Evolutionary conservation across 192 early-diverging fungal genomes (phyloP).

Genomic region (Coemansia sp.): DNA sequence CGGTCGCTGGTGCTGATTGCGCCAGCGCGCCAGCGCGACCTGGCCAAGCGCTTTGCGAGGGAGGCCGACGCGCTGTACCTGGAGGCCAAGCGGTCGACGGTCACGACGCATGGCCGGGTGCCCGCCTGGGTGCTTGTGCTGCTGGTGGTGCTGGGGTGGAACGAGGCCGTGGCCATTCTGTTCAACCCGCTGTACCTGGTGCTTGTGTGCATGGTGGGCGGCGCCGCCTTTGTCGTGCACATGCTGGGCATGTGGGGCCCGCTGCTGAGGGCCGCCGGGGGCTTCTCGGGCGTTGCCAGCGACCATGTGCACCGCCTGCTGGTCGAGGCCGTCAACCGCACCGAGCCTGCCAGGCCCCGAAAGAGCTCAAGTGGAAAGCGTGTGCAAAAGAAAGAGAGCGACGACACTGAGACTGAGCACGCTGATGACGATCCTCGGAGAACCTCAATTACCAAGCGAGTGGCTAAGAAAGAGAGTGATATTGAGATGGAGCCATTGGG

Average conservation of each 20-base stretch:
- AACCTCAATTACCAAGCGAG: neutral
- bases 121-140: constrained; percentile 85
- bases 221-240: constrained; percentile 64
- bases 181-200: constrained; percentile 86
- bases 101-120: constrained; percentile 82
- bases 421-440: neutral
- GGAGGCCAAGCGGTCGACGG: constrained; percentile 95
- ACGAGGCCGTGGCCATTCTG: constrained; percentile 87
- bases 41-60: constrained; percentile 81
- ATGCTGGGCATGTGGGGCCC: constrained; percentile 70
- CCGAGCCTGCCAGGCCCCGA: constrained; percentile 24
- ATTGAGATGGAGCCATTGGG: constrained; percentile 42
- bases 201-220: constrained; percentile 60
- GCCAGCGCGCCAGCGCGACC: constrained; percentile 65
- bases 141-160: constrained; percentile 90
- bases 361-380: neutral
- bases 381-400: neutral
- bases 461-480: neutral
- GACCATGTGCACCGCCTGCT: constrained; percentile 50
- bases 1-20: constrained; percentile 65
- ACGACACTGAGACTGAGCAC: neutral
- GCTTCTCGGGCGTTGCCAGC: constrained; percentile 51
- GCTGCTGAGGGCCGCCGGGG: constrained; percentile 54
- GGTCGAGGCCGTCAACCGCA: constrained; percentile 58
- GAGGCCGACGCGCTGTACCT: constrained; percentile 91